Conservation (phyloP, 768 basidiomycete genomes). For the Russula sp. region DNA sequence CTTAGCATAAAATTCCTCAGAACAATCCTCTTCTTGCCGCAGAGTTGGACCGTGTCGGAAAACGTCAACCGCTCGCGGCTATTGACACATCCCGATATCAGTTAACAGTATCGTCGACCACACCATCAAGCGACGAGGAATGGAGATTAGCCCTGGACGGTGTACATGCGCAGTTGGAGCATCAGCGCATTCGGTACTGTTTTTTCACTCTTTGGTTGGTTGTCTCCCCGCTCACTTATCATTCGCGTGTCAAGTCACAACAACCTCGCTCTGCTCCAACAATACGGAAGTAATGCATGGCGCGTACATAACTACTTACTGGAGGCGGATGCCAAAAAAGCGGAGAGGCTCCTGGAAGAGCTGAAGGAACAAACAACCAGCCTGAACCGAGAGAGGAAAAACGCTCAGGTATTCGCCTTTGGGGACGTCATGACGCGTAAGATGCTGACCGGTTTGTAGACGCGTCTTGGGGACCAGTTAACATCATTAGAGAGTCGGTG, state of each 20-base stretch:
- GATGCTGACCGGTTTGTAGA: slow-evolving; percentile 37
- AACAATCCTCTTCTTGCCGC: slow-evolving; percentile 60
- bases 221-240: background rate
- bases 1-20: slow-evolving; percentile 31
- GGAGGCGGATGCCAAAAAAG: slow-evolving; percentile 65
- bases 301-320: slow-evolving; percentile 84
- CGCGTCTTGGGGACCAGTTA: slow-evolving; percentile 69
- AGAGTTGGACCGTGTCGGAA: slow-evolving; percentile 68
- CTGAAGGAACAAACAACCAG: slow-evolving; percentile 72
- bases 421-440: background rate
- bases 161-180: slow-evolving; percentile 76
- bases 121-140: slow-evolving; percentile 61
- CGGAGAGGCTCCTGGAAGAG: slow-evolving; percentile 68
- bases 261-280: slow-evolving; percentile 75
- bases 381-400: slow-evolving; percentile 85
- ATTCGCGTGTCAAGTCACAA: slow-evolving; percentile 49
- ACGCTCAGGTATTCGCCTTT: slow-evolving; percentile 53
- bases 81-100: slow-evolving; percentile 71
- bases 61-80: slow-evolving; percentile 53
- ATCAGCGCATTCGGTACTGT: slow-evolving; percentile 69
- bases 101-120: slow-evolving; percentile 56
- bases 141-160: slow-evolving; percentile 72
- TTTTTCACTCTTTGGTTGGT: background rate
- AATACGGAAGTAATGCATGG: slow-evolving; percentile 88
- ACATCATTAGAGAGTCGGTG: slow-evolving; percentile 78